phyloP scores from a whole-genome alignment of 495 filamentous ascomycete genomes.

The Annulohypoxylon maeteangense region DNA sequence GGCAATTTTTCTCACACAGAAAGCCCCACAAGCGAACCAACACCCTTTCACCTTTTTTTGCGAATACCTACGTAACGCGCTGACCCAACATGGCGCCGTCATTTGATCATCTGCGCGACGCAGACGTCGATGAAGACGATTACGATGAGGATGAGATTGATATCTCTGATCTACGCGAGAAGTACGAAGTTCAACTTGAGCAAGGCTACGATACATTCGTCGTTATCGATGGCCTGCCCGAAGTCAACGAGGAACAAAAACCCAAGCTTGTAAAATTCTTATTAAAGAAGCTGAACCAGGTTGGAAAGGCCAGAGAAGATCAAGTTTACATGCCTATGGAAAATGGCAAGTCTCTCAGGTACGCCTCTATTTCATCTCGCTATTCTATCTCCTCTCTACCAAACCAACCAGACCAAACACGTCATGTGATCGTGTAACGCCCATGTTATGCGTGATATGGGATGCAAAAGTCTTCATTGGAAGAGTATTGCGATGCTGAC shows the following conservation, averaged over 20 bases:
- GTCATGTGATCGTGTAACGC: background rate
- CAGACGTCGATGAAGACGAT: slow-evolving; percentile 87
- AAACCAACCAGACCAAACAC: background rate
- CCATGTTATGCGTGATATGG: background rate
- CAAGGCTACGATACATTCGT: slow-evolving; percentile 96
- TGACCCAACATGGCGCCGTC: slow-evolving; percentile 67
- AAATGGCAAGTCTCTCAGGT: slow-evolving; percentile 85
- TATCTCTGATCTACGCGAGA: slow-evolving; percentile 89
- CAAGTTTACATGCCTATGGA: slow-evolving; percentile 92
- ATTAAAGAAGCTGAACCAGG: slow-evolving; percentile 85
- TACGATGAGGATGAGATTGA: slow-evolving; percentile 94
- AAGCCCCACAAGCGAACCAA: slow-evolving; percentile 19
- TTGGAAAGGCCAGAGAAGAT: slow-evolving; percentile 86
- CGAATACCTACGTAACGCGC: slow-evolving; percentile 11
- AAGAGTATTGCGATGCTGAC: slow-evolving; percentile 20
- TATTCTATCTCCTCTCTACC: background rate
- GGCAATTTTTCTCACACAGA: slow-evolving; percentile 42
- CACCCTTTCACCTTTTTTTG: background rate
- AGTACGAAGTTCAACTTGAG: slow-evolving; percentile 94
- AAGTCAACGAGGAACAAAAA: slow-evolving; percentile 83
- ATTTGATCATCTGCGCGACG: slow-evolving; percentile 66
- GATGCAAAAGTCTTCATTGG: background rate
- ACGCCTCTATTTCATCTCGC: slow-evolving; percentile 44
- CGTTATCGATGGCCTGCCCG: slow-evolving; percentile 91
- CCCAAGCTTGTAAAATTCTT: slow-evolving; percentile 94